Evolutionary conservation across 1,284 basidiomycete species (phyloP).

Genomic region (Pseudomicrostroma phylloplanum): DNA sequence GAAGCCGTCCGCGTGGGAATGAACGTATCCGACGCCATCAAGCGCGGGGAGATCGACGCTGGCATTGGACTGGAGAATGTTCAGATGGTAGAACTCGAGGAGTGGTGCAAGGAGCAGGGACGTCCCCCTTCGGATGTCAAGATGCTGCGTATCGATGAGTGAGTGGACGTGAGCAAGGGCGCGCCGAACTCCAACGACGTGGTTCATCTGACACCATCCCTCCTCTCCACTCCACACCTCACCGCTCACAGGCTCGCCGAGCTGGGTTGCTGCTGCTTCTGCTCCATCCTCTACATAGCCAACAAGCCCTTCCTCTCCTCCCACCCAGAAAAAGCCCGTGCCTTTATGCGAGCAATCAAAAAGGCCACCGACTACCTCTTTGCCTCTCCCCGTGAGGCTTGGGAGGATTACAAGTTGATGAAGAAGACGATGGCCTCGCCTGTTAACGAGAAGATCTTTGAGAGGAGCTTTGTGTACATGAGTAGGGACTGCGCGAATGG

Average conservation of each 20-base stretch:
- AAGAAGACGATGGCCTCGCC: slow-evolving; percentile 49
- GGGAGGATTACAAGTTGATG: slow-evolving; percentile 49
- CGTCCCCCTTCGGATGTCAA: slow-evolving; percentile 51
- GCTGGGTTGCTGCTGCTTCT: slow-evolving; percentile 52
- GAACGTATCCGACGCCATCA: slow-evolving; percentile 52
- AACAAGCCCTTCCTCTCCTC: slow-evolving; percentile 41
- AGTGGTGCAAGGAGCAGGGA: slow-evolving; percentile 49
- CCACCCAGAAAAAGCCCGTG: slow-evolving; percentile 48
- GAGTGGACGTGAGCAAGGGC: too few relatives aligned
- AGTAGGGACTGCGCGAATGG: slow-evolving; percentile 44
- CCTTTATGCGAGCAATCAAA: slow-evolving; percentile 53
- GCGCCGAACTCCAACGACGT: too few relatives aligned
- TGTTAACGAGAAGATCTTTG: slow-evolving; percentile 40
- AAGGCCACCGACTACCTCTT: slow-evolving; percentile 50
- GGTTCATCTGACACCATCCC: too few relatives aligned
- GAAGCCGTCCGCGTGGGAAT: slow-evolving; percentile 52
- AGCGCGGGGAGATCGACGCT: slow-evolving; percentile 51
- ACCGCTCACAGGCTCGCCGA: slow-evolving; percentile 47
- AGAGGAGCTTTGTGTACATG: slow-evolving; percentile 51
- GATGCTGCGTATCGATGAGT: slow-evolving; percentile 51
- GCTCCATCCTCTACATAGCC: slow-evolving; percentile 46
- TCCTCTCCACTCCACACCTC: too few relatives aligned
- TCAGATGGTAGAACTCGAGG: slow-evolving; percentile 50
- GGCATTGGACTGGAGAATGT: slow-evolving; percentile 50
- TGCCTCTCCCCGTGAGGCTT: slow-evolving; percentile 45